Conservation (phyloP, 139 green algal species). For the Haematococcus lacustris region DNA sequence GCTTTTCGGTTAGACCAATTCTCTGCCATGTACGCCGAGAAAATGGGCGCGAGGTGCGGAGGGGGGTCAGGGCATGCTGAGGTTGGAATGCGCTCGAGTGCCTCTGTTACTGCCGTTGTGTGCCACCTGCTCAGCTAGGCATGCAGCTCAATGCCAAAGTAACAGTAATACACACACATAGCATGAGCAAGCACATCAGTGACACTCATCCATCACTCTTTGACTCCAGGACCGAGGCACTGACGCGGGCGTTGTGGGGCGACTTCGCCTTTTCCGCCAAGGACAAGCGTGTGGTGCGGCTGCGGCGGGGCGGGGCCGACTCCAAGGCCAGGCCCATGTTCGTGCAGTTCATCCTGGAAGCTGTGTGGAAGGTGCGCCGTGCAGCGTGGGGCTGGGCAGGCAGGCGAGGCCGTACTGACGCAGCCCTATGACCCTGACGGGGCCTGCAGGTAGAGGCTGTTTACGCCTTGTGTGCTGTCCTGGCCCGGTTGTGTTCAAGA, state of each 20-base stretch:
- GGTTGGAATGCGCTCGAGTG: too few species aligned
- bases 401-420: too few species aligned
- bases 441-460: too few species aligned
- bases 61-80: too few species aligned
- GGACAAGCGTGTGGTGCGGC: constrained; percentile 73
- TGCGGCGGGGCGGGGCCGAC: constrained; percentile 1
- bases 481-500: too few species aligned
- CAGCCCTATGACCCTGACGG: too few species aligned
- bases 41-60: constrained; percentile 78
- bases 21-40: constrained; percentile 83
- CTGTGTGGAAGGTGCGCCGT: constrained; percentile 62
- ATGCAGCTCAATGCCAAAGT: too few species aligned
- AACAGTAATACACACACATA: too few species aligned
- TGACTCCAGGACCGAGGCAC: constrained; percentile 19
- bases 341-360: constrained; percentile 81
- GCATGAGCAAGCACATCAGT: too few species aligned
- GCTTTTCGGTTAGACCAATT: constrained; percentile 83
- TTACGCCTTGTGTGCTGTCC: too few species aligned
- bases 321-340: constrained; percentile 83
- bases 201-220: neutral
- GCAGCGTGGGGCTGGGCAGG: too few species aligned
- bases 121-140: neutral
- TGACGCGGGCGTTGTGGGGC: constrained; percentile 77
- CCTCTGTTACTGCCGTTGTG: neutral
- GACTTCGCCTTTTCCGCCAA: constrained; percentile 81